Evolutionary conservation across 306 rosid species (phyloP), one percentile per base, ranked within the genome.

Genomic region (Medicago ruthenica): DNA sequence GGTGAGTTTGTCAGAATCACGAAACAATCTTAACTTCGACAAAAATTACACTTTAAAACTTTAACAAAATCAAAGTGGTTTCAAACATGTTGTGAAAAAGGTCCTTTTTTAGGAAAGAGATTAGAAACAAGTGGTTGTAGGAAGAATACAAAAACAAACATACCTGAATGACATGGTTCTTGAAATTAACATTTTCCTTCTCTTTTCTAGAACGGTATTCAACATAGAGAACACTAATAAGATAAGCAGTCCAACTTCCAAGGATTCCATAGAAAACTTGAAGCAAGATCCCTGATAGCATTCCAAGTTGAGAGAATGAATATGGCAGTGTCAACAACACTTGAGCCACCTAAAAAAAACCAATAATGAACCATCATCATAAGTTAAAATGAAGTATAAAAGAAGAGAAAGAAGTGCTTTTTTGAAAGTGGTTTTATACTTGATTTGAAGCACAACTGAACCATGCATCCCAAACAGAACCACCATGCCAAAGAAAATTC

Each of bases 391-490:
- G 34, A 57, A 57, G 3, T 4, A 15, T 21, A 36, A 24, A 45
- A 65, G 9, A 36, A 22, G 9, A 1, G 0, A 1, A 34, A 34
- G 5, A 5, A 34, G 37, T 9, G 18, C 8, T 8, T 48, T 45
- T 9, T 24, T 31, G 3, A 51, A 51, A 31, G 48, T 54, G 74
- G 4, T 42, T n/a, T 54, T 53, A 69, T 85, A 95, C 99, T 88
- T 95, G 99, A 83, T 95, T 95, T 45, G 99, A 95, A 75, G 99
- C 97, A 65, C 98, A 95, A 74, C 98, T 95, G 86, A 95, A 92
- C 98, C 98, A 95, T 13, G 98, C 98, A 71, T 95, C 98, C 98
- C 98, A 95, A 18, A 76, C 95, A 61, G 98, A 95, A 77, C 98
- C 98, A 7, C 98, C 98, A 58, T 95, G 97, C 98, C 98, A 95